Evolutionary conservation across 257 asterid species (phyloP).

Genomic region (Solanum chaucha): DNA sequence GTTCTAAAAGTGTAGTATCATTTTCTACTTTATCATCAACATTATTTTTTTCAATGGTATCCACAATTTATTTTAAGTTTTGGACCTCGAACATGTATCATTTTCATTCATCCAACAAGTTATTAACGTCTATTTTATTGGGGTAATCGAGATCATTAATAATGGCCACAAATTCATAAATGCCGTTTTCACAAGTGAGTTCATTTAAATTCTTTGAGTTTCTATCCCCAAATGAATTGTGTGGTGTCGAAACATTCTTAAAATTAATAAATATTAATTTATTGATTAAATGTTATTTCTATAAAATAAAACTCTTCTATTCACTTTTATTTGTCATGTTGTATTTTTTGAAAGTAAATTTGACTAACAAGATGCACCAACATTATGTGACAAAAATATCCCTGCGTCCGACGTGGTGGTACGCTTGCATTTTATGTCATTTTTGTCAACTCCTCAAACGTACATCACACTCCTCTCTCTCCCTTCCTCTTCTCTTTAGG

Average conservation of each 20-base stretch:
- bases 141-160: too few relatives aligned
- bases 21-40: neutral
- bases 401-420: constrained; percentile 36
- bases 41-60: too few relatives aligned
- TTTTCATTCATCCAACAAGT: neutral
- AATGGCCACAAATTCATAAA: neutral
- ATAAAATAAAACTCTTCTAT: too few relatives aligned
- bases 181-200: rapidly evolving
- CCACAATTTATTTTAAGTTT: neutral
- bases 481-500: constrained; percentile 13
- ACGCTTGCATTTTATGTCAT: constrained; percentile 13
- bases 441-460: constrained; percentile 14
- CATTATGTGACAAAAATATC: neutral
- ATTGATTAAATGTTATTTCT: too few relatives aligned
- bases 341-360: too few relatives aligned
- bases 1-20: too few relatives aligned
- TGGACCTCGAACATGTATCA: neutral
- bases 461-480: constrained; percentile 1
- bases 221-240: rapidly evolving
- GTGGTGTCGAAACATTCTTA: neutral
- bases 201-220: too few relatives aligned
- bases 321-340: too few relatives aligned
- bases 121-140: too few relatives aligned
- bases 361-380: neutral
- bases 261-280: too few relatives aligned